Conservation (phyloP, 345 rosid genomes). For the Camelina neglecta region DNA sequence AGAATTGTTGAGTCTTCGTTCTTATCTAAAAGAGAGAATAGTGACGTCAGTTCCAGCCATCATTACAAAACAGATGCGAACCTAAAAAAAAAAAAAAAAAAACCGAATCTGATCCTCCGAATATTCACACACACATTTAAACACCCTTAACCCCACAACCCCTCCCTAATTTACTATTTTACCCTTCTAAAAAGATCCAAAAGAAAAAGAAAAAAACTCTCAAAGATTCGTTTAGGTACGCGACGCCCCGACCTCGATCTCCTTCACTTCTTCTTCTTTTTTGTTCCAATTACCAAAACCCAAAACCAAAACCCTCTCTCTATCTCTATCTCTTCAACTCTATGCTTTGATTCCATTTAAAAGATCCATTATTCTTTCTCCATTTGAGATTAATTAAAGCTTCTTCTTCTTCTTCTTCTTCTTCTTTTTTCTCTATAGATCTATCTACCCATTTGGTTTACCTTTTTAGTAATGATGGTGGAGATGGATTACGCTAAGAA, state of each 20-base stretch:
- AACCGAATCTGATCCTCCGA: constrained; percentile 47
- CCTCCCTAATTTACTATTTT: not conserved
- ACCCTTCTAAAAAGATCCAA: constrained; percentile 10
- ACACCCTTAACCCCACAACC: not conserved
- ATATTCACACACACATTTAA: constrained; percentile 38
- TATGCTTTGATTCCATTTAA: constrained; percentile 64
- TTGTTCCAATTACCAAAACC: not conserved
- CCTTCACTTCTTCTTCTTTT: constrained; percentile 1
- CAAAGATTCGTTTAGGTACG: constrained; percentile 46
- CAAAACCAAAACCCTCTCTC: not conserved
- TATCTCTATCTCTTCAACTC: not conserved
- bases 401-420: not conserved
- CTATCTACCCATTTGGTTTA: constrained; percentile 9
- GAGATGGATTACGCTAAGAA: constrained; percentile 55
- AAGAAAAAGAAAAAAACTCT: not conserved
- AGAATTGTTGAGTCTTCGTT: constrained; percentile 30
- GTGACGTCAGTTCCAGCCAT: constrained; percentile 44
- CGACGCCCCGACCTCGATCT: constrained; percentile 48
- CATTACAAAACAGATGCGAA: constrained; percentile 21
- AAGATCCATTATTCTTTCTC: constrained; percentile 64
- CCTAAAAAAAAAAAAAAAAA: not conserved
- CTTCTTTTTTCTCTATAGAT: constrained; percentile 10
- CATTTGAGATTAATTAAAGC: not conserved
- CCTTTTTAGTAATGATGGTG: not conserved
- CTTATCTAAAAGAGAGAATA: constrained; percentile 37